Conservation (phyloP, 345 rosid species). For the Camelina laxa region DNA sequence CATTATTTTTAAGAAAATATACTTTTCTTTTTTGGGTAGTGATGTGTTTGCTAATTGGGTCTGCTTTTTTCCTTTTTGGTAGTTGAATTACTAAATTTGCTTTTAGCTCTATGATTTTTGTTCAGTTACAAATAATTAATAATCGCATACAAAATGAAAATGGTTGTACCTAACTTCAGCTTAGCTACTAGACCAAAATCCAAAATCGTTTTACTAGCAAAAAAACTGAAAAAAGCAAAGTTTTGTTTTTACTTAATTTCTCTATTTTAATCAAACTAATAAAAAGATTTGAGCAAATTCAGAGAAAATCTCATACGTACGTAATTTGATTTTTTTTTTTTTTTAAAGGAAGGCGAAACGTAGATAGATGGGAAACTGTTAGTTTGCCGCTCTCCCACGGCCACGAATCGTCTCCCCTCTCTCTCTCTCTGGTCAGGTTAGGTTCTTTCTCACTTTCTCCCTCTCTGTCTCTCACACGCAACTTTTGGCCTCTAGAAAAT, state of each 20-base stretch:
- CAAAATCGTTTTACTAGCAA: not conserved
- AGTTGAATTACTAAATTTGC: not conserved
- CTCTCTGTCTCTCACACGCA: no score
- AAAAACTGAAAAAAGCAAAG: not conserved
- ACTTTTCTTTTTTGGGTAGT: no score
- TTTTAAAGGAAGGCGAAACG: not conserved
- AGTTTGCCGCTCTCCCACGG: constrained; percentile 25
- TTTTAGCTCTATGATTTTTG: not conserved
- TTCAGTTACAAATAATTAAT: not conserved
- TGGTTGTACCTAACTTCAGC: not conserved
- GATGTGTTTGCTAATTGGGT: no score
- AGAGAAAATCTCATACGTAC: not conserved
- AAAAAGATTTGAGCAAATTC: not conserved
- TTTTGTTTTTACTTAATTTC: not conserved
- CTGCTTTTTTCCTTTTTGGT: no score
- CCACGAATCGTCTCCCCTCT: not conserved
- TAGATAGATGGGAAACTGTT: constrained; percentile 8
- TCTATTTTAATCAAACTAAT: not conserved
- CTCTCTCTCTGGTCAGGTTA: constrained; percentile 10
- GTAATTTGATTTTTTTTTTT: constrained; percentile 1
- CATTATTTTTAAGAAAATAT: not conserved
- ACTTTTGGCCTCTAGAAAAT: not conserved
- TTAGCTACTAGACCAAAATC: constrained; percentile 1
- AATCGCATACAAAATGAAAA: not conserved
- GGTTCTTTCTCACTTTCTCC: not conserved